Base-by-base conservation (phyloP, 2,329 filamentous ascomycete genomes). In the Neofusicoccum cordaticola region DNA sequence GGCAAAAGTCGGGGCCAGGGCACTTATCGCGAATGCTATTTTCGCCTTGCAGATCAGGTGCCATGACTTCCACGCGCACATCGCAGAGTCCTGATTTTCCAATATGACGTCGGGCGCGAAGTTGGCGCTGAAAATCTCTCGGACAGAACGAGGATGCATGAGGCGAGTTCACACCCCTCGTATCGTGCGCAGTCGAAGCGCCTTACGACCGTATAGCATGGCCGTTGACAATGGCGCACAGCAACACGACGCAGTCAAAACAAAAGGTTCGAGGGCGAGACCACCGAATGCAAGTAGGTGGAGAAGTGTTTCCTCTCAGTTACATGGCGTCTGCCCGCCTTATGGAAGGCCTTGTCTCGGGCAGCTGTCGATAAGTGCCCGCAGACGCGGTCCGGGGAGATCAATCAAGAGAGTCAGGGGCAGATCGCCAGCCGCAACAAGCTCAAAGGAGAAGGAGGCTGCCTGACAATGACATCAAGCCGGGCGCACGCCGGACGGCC, bases 311-410 rank as follows among this genome's bases (percentile, higher is more conserved):
- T 34, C 17, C 15, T 34, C 39, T 27, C 37, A n/a, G 19, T 56
- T 7, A 34, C 39, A 44, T 22, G 19, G 35, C 12, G 37, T 42
- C 22, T 22, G 41, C 12, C 27, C 15, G 56, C 56, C 56, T 60
- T 39, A 60, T n/a, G 56, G 41, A 47, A 48, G 56, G 56, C 53
- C 56, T 27, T 19, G 56, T 47, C 22, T 35, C 56, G 41, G 56
- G 56, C 41, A 22, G 56, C 9, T 60, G 56, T 47, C 56, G 56
- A 60, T 60, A 60, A 60, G 42, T 60, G 56, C 27, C 42, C 41
- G 56, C 42, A 3, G 42, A 44, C 4, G 42, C 27, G 27, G 27
- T 58, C 35, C 47, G 27, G 34, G 53, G 41, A 58, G 53, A 58
- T 58, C 53, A 58, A 45, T 58, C 53, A 11, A 12, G 17, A 47